A percentile compares a stretch with the other conserved stretches of the same genome.
Evolutionary conservation across 164 flowering plant genomes (phyloP).

Genomic region (Hamamelis virginiana): DNA sequence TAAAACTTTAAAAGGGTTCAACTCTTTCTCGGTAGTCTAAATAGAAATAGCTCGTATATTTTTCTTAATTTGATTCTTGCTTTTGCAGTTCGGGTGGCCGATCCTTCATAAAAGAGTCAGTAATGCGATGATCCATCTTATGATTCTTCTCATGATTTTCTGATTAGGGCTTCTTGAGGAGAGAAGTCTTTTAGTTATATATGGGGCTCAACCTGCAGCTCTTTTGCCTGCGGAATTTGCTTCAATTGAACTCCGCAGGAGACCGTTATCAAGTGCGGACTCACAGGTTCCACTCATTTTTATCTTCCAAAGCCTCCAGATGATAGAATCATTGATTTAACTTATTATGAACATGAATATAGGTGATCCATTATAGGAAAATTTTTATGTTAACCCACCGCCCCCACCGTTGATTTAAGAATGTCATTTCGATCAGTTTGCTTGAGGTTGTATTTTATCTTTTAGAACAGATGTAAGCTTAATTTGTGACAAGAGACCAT

Average conservation of each 20-base stretch:
- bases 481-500: no score
- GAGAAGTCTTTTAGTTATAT: not conserved
- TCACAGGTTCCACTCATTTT: not conserved
- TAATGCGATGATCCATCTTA: conserved; percentile 51
- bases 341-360: not conserved
- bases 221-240: not conserved
- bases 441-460: not conserved
- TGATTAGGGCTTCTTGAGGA: not conserved
- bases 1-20: not conserved
- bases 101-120: conserved; percentile 75
- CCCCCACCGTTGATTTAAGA: not conserved
- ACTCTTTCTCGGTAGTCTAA: no score
- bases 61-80: not conserved
- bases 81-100: conserved; percentile 80
- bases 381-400: not conserved
- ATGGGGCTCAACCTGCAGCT: not conserved
- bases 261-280: not conserved
- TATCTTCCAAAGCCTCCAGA: not conserved
- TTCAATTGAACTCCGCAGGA: not conserved
- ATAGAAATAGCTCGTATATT: not conserved
- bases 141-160: not conserved
- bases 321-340: not conserved
- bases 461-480: not conserved
- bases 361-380: not conserved
- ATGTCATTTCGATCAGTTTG: not conserved